A percentile compares a stretch with the other conserved stretches of the same genome.
Evolutionary conservation across 345 rosid species (phyloP).

Genomic region (Eucalyptus melliodora): DNA sequence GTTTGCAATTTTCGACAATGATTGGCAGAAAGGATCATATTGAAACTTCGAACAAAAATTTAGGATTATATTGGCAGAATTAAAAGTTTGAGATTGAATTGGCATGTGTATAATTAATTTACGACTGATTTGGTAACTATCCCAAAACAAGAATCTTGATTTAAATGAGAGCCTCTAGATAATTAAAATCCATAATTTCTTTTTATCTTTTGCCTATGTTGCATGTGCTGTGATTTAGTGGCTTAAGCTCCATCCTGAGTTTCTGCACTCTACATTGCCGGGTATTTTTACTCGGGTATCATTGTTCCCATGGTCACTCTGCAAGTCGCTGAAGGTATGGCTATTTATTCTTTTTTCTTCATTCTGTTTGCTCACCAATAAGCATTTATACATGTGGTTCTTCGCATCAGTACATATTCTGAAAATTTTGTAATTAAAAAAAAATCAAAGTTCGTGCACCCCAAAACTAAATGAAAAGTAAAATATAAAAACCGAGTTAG

Average conservation of each 20-base stretch:
- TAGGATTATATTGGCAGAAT: too few relatives aligned
- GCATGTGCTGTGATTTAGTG: not conserved
- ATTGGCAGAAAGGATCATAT: too few relatives aligned
- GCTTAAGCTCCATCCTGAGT: conserved; percentile 11
- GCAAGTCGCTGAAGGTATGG: conserved; percentile 1
- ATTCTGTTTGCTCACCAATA: too few relatives aligned
- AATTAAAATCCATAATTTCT: not conserved
- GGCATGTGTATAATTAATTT: not conserved
- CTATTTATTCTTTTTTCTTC: not conserved
- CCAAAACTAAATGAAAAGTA: not conserved
- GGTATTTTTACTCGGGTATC: conserved; percentile 17
- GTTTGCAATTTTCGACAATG: too few relatives aligned
- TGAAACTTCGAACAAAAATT: too few relatives aligned
- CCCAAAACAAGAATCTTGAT: not conserved
- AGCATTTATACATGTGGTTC: too few relatives aligned
- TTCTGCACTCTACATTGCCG: conserved; percentile 9
- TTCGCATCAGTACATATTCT: not conserved
- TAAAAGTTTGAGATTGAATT: not conserved
- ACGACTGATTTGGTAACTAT: too few relatives aligned
- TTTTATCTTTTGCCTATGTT: not conserved
- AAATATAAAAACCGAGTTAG: too few relatives aligned
- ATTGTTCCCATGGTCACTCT: conserved; percentile 4
- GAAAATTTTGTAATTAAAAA: not conserved
- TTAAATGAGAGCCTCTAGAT: not conserved
- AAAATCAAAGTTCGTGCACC: not conserved